Percentiles rank a stretch among this genome's conserved stretches.
Conservation (phyloP, 345 rosid genomes). For the Ceriops zippeliana region DNA sequence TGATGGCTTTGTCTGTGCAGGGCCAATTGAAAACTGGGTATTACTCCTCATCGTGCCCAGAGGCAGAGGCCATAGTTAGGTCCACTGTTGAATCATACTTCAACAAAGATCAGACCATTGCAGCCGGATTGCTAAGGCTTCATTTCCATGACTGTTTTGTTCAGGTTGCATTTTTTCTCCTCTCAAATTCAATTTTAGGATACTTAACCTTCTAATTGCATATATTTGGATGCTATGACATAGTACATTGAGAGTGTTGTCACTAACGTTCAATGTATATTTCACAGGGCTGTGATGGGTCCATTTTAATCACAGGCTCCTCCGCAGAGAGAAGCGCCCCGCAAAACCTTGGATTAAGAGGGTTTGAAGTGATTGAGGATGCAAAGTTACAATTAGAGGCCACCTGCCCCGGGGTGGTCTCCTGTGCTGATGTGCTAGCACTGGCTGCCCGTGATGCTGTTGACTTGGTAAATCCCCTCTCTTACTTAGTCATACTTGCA, state of each 20-base stretch:
- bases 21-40: conserved; percentile 49
- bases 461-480: conserved; percentile 22
- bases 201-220: neutral
- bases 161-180: conserved; percentile 36
- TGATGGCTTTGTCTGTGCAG: conserved; percentile 17
- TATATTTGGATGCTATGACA: neutral
- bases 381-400: conserved; percentile 37
- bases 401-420: conserved; percentile 36
- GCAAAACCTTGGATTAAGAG: conserved; percentile 31
- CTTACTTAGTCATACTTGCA: neutral
- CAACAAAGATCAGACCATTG: conserved; percentile 50
- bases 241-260: neutral
- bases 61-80: conserved; percentile 48
- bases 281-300: conserved; percentile 38
- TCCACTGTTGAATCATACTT: conserved; percentile 59
- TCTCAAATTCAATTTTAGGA: neutral
- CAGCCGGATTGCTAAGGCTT: conserved; percentile 68
- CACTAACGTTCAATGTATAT: neutral
- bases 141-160: conserved; percentile 76
- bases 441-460: conserved; percentile 43
- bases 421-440: conserved; percentile 45
- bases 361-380: conserved; percentile 39
- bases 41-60: conserved; percentile 59
- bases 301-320: conserved; percentile 29
- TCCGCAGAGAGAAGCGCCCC: conserved; percentile 31